Evolutionary conservation across 331 rosid species (phyloP).

Genomic region (Stylosanthes scabra): DNA sequence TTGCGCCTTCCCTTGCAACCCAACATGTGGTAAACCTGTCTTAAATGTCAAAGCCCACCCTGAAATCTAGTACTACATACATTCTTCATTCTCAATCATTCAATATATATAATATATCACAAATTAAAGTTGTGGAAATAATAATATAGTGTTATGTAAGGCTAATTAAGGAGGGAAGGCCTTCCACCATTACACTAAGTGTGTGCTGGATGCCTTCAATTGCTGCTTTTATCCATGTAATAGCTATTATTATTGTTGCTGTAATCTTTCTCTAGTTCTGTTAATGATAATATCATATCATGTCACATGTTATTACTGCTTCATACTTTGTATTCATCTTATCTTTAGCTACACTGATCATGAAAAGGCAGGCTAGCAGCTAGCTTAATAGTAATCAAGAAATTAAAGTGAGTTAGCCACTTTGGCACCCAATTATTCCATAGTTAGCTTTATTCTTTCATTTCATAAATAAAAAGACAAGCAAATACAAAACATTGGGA

Average conservation of each 20-base stretch:
- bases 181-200: constrained; percentile 31
- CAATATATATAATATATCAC: constrained; percentile 24
- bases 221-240: constrained; percentile 31
- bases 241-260: background rate
- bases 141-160: constrained; percentile 17
- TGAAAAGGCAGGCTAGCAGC: background rate
- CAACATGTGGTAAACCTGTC: constrained; percentile 68
- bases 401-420: background rate
- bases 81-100: no score
- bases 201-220: constrained; percentile 39
- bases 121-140: constrained; percentile 29
- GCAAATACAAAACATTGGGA: background rate
- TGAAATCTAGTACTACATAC: constrained; percentile 32
- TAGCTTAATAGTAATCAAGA: background rate
- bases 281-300: constrained; percentile 16
- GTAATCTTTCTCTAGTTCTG: background rate
- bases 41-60: constrained; percentile 42
- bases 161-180: constrained; percentile 20
- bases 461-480: background rate
- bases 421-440: background rate
- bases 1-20: constrained; percentile 93
- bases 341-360: no score
- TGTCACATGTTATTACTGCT: background rate
- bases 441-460: constrained; percentile 1
- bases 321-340: background rate